Evolutionary conservation across 2,329 filamentous ascomycete species (phyloP).

Genomic region (Exserohilum turcica): DNA sequence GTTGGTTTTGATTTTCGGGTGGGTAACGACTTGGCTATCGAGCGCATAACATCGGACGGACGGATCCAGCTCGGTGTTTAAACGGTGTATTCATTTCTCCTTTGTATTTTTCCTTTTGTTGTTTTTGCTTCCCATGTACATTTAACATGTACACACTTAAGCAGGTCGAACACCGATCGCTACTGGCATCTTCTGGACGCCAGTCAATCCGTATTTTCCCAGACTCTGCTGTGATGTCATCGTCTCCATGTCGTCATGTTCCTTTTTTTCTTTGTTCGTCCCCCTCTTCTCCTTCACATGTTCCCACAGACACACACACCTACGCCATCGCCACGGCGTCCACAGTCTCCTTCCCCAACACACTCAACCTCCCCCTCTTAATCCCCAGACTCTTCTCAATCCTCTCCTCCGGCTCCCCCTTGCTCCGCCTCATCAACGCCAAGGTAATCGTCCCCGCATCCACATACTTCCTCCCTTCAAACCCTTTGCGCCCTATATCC

Average conservation of each 20-base stretch:
- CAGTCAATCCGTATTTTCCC: neutral
- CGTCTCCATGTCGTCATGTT: neutral
- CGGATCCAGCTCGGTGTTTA: constrained; percentile 11
- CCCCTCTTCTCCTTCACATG: neutral
- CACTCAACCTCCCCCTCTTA: constrained; percentile 39
- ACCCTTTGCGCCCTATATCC: constrained; percentile 49
- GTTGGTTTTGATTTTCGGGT: constrained; percentile 30
- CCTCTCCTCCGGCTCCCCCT: constrained; percentile 35
- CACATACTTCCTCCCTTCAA: constrained; percentile 51
- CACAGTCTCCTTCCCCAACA: constrained; percentile 33
- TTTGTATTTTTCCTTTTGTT: constrained; percentile 2
- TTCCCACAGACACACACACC: neutral
- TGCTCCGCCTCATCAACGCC: constrained; percentile 39
- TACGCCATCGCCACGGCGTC: constrained; percentile 28
- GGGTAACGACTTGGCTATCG: constrained; percentile 26
- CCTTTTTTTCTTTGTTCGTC: neutral
- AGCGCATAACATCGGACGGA: constrained; percentile 28
- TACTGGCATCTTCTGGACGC: constrained; percentile 1
- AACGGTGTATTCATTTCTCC: constrained; percentile 2
- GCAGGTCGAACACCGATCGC: constrained; percentile 20
- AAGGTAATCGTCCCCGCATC: constrained; percentile 51
- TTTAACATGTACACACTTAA: constrained; percentile 15
- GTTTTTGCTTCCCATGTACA: constrained; percentile 25
- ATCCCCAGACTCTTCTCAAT: constrained; percentile 43
- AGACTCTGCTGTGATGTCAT: neutral